phyloP scores from a whole-genome alignment of 2,329 filamentous ascomycete genomes.

The Rhexocercosporidium sp. region DNA sequence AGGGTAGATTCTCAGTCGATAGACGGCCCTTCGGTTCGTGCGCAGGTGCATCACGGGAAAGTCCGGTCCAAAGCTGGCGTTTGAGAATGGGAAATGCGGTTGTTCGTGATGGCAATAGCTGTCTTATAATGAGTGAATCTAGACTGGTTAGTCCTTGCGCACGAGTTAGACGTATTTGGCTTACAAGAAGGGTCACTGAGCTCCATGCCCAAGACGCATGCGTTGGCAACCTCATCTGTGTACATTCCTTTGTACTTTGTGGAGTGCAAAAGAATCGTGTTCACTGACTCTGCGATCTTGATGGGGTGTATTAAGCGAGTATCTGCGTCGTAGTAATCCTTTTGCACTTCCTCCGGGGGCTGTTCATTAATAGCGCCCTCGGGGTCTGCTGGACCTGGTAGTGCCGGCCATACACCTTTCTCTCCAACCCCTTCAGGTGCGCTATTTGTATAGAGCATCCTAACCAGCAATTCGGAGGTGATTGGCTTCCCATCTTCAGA shows the following conservation, averaged over 20 bases:
- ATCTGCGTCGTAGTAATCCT: neutral
- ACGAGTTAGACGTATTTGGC: neutral
- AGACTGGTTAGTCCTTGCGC: neutral
- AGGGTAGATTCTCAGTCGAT: neutral
- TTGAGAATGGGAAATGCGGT: neutral
- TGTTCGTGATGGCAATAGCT: neutral
- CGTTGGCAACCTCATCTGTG: neutral
- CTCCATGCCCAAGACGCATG: slow-evolving; percentile 8
- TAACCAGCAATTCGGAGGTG: neutral
- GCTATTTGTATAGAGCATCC: slow-evolving; percentile 7
- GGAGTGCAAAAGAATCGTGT: neutral
- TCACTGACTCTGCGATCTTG: neutral
- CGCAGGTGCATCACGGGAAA: neutral
- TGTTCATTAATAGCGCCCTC: neutral
- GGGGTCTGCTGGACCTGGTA: neutral
- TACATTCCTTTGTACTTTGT: neutral
- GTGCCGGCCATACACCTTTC: neutral
- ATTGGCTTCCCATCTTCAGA: neutral
- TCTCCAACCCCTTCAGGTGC: slow-evolving; percentile 1
- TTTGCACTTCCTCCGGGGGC: neutral
- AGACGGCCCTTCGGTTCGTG: neutral
- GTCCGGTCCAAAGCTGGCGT: slow-evolving; percentile 12
- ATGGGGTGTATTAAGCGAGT: slow-evolving; percentile 4
- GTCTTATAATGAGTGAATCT: slow-evolving; percentile 10
- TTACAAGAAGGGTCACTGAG: slow-evolving; percentile 18